These are phyloP conservation scores for Goffeauzyma gilvescens DNA, from an alignment of 768 basidiomycete species.

Conservation along the genomic window DNA sequence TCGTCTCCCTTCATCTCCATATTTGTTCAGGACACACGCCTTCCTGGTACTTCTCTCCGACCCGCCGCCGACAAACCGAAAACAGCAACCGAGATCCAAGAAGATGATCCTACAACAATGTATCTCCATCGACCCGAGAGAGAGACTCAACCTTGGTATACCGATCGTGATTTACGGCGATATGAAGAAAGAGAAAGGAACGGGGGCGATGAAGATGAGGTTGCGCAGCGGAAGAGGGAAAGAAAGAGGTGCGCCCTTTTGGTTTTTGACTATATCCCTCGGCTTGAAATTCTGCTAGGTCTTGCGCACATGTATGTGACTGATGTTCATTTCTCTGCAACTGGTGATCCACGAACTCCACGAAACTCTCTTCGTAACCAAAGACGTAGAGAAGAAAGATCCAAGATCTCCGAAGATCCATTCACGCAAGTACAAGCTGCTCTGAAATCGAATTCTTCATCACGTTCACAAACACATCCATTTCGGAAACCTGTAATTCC, in stretches of 20 bases:
- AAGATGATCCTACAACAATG: constrained; percentile 31
- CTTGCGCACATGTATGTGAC: neutral
- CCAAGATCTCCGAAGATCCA: constrained; percentile 25
- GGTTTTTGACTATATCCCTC: neutral
- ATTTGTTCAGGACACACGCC: too few relatives aligned
- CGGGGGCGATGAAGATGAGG: constrained; percentile 29
- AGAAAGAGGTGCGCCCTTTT: constrained; percentile 7
- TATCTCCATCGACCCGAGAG: constrained; percentile 29
- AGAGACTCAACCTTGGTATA: constrained; percentile 33
- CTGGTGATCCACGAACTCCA: neutral
- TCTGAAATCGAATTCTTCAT: constrained; percentile 9
- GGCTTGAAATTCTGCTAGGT: neutral
- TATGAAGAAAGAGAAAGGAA: constrained; percentile 27
- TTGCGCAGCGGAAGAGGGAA: constrained; percentile 17
- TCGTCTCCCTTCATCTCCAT: too few relatives aligned
- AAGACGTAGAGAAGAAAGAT: constrained; percentile 25
- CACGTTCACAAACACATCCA: neutral
- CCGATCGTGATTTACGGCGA: constrained; percentile 23
- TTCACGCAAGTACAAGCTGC: constrained; percentile 21
- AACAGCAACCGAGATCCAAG: constrained; percentile 15
- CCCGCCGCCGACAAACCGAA: neutral
- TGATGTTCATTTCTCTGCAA: neutral
- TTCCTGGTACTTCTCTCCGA: too few relatives aligned
- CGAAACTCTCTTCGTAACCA: neutral
- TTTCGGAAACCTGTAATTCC: too few relatives aligned